phyloP scores from a whole-genome alignment of 176 grass and related monocot species.

The Cenchrus americanus region DNA sequence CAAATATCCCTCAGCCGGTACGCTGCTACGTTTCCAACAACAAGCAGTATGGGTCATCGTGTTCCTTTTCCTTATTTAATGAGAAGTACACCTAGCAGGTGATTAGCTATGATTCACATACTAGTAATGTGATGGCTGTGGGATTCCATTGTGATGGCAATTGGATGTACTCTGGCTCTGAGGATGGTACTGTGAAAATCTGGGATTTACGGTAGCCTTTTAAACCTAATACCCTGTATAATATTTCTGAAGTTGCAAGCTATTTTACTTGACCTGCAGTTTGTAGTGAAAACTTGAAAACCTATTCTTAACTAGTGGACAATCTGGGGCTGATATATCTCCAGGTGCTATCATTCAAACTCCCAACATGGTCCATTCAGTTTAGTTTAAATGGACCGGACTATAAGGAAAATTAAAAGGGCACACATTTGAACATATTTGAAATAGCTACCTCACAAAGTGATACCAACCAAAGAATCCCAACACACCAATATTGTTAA shows the following conservation, averaged over 20 bases:
- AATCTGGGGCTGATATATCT: neutral
- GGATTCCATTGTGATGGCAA: slow-evolving; percentile 99
- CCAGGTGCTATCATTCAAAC: too few species aligned
- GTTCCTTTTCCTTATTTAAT: slow-evolving; percentile 16
- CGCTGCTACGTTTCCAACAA: slow-evolving; percentile 18
- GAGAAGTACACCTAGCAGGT: slow-evolving; percentile 56
- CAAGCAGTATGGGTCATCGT: neutral
- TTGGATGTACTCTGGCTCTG: slow-evolving; percentile 99
- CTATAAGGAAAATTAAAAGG: too few species aligned
- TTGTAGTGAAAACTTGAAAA: slow-evolving; percentile 16
- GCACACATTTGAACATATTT: neutral
- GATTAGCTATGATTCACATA: slow-evolving; percentile 94
- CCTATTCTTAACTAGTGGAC: neutral
- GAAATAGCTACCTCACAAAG: neutral
- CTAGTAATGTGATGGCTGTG: slow-evolving; percentile 98
- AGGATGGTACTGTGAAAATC: slow-evolving; percentile 96
- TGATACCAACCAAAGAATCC: neutral
- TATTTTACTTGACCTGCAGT: neutral
- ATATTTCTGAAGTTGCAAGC: neutral
- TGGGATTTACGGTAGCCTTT: slow-evolving; percentile 86
- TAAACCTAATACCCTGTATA: neutral
- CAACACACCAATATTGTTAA: neutral
- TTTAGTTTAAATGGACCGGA: too few species aligned
- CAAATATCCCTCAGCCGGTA: slow-evolving; percentile 86
- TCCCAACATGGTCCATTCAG: too few species aligned